A percentile compares a stretch with the other conserved stretches of the same genome.
Evolutionary conservation across 2,329 filamentous ascomycete species (phyloP).

Genomic region (Cercospora sojina): DNA sequence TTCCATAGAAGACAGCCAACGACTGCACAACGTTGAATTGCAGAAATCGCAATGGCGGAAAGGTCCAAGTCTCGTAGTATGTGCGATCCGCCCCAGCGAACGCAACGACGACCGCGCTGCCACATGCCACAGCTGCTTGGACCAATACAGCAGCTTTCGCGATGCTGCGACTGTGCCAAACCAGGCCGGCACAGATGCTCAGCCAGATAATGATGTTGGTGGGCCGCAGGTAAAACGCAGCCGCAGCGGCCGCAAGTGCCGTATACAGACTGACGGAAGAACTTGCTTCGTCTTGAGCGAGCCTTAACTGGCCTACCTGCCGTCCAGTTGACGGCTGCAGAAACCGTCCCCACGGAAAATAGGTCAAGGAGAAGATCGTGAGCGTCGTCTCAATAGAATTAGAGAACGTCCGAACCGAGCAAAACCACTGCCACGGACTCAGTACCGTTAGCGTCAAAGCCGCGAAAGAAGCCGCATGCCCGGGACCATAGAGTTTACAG

Average conservation of each 20-base stretch:
- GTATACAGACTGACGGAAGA: constrained; percentile 33
- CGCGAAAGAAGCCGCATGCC: constrained; percentile 64
- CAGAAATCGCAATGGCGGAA: constrained; percentile 83
- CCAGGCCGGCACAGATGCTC: constrained; percentile 58
- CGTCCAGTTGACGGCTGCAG: constrained; percentile 3
- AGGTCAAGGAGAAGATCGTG: constrained; percentile 73
- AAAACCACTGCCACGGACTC: constrained; percentile 97
- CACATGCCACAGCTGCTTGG: constrained; percentile 31
- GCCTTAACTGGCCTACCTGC: neutral
- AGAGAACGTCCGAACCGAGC: constrained; percentile 86
- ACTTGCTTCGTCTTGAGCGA: neutral
- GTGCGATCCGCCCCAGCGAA: constrained; percentile 68
- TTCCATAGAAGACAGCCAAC: constrained; percentile 88
- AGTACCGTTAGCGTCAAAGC: constrained; percentile 68
- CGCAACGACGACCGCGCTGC: constrained; percentile 58
- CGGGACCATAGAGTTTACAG: constrained; percentile 66
- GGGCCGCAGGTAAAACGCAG: constrained; percentile 82
- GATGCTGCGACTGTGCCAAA: constrained; percentile 46
- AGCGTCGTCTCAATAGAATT: constrained; percentile 91
- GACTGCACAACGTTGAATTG: constrained; percentile 88
- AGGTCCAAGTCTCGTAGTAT: constrained; percentile 79
- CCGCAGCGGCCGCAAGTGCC: constrained; percentile 72
- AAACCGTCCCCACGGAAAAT: constrained; percentile 75
- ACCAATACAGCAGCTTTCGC: constrained; percentile 21
- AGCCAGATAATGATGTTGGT: constrained; percentile 89